Evolutionary conservation across 164 flowering plant species (phyloP).

Genomic region (Sextonia rubra): DNA sequence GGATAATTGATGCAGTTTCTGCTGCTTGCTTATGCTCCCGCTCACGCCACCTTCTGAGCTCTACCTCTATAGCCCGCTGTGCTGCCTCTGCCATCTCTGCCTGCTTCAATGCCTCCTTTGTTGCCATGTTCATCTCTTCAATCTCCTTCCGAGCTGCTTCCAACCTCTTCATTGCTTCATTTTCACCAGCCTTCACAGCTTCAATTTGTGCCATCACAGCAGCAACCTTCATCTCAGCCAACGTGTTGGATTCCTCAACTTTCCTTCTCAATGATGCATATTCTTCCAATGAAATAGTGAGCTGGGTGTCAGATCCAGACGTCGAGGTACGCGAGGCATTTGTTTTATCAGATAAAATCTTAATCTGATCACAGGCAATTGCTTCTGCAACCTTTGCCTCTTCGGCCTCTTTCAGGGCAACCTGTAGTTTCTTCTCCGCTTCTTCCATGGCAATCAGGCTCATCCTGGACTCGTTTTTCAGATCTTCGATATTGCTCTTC

Average conservation of each 20-base stretch:
- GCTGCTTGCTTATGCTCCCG: constrained; percentile 78
- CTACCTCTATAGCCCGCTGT: constrained; percentile 64
- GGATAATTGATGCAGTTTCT: constrained; percentile 60
- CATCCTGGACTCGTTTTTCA: constrained; percentile 58
- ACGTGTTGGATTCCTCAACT: constrained; percentile 61
- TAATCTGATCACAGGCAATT: constrained; percentile 58
- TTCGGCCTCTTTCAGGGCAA: constrained; percentile 68
- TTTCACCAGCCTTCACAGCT: constrained; percentile 83
- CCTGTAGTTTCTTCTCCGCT: constrained; percentile 52
- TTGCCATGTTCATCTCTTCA: constrained; percentile 56
- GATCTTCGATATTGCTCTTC: constrained; percentile 56
- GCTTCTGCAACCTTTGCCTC: constrained; percentile 79
- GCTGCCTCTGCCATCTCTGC: constrained; percentile 94
- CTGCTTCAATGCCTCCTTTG: constrained; percentile 61
- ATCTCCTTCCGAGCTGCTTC: constrained; percentile 70
- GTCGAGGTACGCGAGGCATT: constrained; percentile 64
- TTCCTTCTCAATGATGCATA: constrained; percentile 66
- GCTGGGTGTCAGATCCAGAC: constrained; percentile 61
- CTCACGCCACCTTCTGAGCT: constrained; percentile 78
- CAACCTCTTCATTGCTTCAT: constrained; percentile 65
- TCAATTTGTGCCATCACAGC: constrained; percentile 91
- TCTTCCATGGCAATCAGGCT: constrained; percentile 43
- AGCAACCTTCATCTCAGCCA: constrained; percentile 83
- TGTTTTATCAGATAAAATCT: constrained; percentile 54
- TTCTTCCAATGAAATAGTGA: constrained; percentile 73